phyloP scores from a whole-genome alignment of 2,329 filamentous ascomycete species.

The Trichoderma afroharzianum region DNA sequence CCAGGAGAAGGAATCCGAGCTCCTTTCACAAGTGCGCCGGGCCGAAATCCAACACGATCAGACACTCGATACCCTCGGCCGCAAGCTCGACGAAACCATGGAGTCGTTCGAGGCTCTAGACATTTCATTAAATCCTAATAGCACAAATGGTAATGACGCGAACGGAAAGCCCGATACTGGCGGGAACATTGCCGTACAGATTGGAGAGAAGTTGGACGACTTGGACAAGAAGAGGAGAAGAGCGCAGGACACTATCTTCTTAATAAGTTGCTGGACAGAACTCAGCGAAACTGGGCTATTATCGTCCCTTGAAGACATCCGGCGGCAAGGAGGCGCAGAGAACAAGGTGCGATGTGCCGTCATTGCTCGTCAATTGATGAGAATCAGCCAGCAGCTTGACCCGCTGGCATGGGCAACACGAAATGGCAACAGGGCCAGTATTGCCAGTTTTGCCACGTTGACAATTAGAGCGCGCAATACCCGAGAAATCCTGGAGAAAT shows the following conservation, averaged over 20 bases:
- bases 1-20: constrained; percentile 84
- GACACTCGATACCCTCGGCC: constrained; percentile 81
- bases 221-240: constrained; percentile 86
- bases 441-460: constrained; percentile 51
- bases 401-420: constrained; percentile 65
- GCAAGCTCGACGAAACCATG: constrained; percentile 89
- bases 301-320: constrained; percentile 81
- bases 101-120: constrained; percentile 89
- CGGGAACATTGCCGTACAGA: constrained; percentile 89
- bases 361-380: constrained; percentile 87
- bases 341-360: constrained; percentile 92
- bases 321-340: constrained; percentile 78
- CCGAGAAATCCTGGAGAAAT: constrained; percentile 90
- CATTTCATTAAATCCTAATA: constrained; percentile 67
- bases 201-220: constrained; percentile 90
- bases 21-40: constrained; percentile 82
- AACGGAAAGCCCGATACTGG: constrained; percentile 50
- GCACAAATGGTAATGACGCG: constrained; percentile 32
- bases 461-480: constrained; percentile 59
- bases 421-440: constrained; percentile 54
- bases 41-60: constrained; percentile 90
- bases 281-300: constrained; percentile 87
- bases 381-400: constrained; percentile 89
- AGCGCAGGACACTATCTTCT: constrained; percentile 87
- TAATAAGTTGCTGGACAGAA: constrained; percentile 96